Evolutionary conservation across 257 asterid species (phyloP).

Genomic region (Mitragyna speciosa): DNA sequence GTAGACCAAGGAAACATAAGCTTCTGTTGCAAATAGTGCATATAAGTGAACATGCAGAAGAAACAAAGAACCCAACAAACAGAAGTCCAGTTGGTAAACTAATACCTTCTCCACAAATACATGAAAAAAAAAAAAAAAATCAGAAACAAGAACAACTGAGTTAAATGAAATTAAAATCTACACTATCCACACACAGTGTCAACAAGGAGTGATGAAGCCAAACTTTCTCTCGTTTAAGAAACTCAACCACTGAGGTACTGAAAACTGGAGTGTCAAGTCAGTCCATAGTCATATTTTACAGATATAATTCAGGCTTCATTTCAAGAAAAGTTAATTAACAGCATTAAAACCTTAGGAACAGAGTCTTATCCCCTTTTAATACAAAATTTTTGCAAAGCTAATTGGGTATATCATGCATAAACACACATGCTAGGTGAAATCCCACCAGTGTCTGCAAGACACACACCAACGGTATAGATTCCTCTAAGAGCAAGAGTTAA

Average conservation of each 20-base stretch:
- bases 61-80: neutral
- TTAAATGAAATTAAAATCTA: neutral
- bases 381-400: neutral
- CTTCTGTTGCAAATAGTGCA: neutral
- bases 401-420: neutral
- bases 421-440: neutral
- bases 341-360: neutral
- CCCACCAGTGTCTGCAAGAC: neutral
- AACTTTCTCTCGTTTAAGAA: neutral
- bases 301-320: neutral
- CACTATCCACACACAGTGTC: neutral
- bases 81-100: neutral
- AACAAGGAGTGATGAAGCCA: neutral
- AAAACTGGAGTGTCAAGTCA: too few species aligned
- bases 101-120: neutral
- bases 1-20: neutral
- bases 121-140: neutral
- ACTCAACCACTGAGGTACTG: too few species aligned
- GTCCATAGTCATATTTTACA: too few species aligned
- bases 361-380: neutral
- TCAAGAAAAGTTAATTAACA: neutral
- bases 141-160: neutral
- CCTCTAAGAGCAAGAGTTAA: neutral
- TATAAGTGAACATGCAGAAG: neutral
- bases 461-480: neutral